Base-by-base conservation (phyloP, 495 filamentous ascomycete genomes). In the Talaromyces borbonicus region DNA sequence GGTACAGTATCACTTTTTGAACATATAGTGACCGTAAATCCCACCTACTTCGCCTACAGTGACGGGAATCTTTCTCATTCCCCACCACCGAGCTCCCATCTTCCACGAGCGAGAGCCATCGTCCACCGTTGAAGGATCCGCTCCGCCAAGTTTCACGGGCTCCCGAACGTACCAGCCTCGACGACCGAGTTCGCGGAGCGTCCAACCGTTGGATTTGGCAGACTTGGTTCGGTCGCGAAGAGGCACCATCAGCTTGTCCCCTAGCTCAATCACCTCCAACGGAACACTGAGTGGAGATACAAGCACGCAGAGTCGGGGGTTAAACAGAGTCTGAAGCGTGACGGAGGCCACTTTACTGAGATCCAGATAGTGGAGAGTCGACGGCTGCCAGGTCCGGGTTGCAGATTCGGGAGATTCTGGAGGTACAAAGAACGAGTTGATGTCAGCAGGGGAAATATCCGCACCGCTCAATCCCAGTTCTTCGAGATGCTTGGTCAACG, bases 61-160 rank as follows among this genome's bases (percentile, higher is more conserved):
- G 43, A 92, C 80, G 8, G 87, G 86, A 23, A 88, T 72, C 72
- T 94, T 94, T 33, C 84, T 75, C 78, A 87, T 88, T 12, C 87
- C 87, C 87, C 87, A 92, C 66, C 77, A 83, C 48, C 76, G 75
- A n/a, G 85, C 86, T 9, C 87, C 87, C 85, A 88, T 85, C 69
- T 94, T 94, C 87, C 87, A 94, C 44, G 58, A 56, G 22, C 83
- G 71, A 25, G 72, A 62, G 5, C 81, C 83, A 29, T 77, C 63
- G 27, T 71, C 66, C 14, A 56, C 14, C 25, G 56, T 53, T 26
- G 52, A 47, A 12, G 58, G 33, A 19, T 16, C 27, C 14, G 65
- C 56, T 55, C 66, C 49, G 32, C 8, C 16, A 36, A 27, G 18
- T 27, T 40, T 46, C 1, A 64, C 60, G 12, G 66, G 63, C 36